These are phyloP conservation scores for Medicago arabica DNA, from an alignment of 306 rosid species.

Conservation along the genomic window DNA sequence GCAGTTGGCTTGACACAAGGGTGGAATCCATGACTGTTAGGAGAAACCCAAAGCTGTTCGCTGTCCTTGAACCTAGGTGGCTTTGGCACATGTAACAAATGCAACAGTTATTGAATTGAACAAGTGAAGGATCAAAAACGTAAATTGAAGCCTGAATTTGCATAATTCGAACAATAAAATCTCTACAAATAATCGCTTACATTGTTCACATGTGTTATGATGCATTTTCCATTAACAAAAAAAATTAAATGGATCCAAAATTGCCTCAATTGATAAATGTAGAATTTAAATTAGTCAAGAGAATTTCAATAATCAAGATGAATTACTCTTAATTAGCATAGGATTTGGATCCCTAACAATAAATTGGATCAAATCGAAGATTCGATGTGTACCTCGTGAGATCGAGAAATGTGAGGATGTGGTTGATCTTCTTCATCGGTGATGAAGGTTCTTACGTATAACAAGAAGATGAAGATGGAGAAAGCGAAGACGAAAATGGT, in stretches of 20 bases:
- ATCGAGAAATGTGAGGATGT: slow-evolving; percentile 31
- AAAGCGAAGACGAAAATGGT: slow-evolving; percentile 57
- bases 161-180: slow-evolving; percentile 12
- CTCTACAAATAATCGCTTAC: background rate
- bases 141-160: background rate
- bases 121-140: background rate
- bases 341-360: slow-evolving; percentile 33
- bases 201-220: background rate
- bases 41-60: slow-evolving; percentile 69
- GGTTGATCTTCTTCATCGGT: slow-evolving; percentile 56
- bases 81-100: slow-evolving; percentile 40
- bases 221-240: background rate
- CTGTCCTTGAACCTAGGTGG: slow-evolving; percentile 32
- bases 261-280: background rate
- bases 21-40: slow-evolving; percentile 61
- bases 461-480: slow-evolving; percentile 62
- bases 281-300: background rate
- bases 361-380: background rate
- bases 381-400: slow-evolving; percentile 50
- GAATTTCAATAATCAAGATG: background rate
- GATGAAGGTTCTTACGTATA: slow-evolving; percentile 51
- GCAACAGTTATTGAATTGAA: slow-evolving; percentile 14
- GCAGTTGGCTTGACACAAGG: slow-evolving; percentile 75
- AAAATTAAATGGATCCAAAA: slow-evolving; percentile 6
- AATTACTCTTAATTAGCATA: slow-evolving; percentile 16